These are phyloP conservation scores for Inga laurina DNA, from an alignment of 306 rosid genomes.

Conservation along the genomic window DNA sequence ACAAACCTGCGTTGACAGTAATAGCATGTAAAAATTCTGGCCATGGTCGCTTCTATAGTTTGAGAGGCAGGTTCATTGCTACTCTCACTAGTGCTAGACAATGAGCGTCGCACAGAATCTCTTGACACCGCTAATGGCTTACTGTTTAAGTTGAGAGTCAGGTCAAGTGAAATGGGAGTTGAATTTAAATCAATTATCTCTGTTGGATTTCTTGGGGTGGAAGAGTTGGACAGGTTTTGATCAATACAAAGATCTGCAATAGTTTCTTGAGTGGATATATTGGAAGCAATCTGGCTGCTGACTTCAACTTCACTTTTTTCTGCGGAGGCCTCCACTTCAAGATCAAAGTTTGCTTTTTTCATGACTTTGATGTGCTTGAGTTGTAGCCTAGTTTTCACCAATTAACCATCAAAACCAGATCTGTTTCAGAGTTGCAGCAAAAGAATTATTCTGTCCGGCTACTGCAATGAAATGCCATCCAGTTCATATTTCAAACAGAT, in stretches of 20 bases:
- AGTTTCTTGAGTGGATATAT: conserved; percentile 61
- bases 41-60: conserved; percentile 40
- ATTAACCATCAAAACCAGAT: conserved; percentile 27
- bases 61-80: conserved; percentile 68
- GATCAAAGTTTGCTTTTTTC: conserved; percentile 69
- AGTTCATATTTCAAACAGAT: not conserved
- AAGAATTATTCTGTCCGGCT: conserved; percentile 29
- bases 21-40: conserved; percentile 77
- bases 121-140: conserved; percentile 27
- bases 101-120: conserved; percentile 59
- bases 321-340: conserved; percentile 65
- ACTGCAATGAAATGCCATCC: conserved; percentile 26
- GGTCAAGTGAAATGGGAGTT: conserved; percentile 58
- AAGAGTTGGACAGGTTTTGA: conserved; percentile 38
- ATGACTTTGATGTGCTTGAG: conserved; percentile 36
- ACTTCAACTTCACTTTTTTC: conserved; percentile 69
- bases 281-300: conserved; percentile 87
- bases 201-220: conserved; percentile 38
- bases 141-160: conserved; percentile 59
- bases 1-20: conserved; percentile 86
- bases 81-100: conserved; percentile 87
- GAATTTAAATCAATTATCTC: conserved; percentile 31
- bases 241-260: conserved; percentile 53
- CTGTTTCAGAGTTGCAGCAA: conserved; percentile 18
- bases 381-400: conserved; percentile 24